Percentiles rank a stretch among this genome's conserved stretches.
phyloP scores from a whole-genome alignment of 179 eudicot species.

The Nepenthes alata region DNA sequence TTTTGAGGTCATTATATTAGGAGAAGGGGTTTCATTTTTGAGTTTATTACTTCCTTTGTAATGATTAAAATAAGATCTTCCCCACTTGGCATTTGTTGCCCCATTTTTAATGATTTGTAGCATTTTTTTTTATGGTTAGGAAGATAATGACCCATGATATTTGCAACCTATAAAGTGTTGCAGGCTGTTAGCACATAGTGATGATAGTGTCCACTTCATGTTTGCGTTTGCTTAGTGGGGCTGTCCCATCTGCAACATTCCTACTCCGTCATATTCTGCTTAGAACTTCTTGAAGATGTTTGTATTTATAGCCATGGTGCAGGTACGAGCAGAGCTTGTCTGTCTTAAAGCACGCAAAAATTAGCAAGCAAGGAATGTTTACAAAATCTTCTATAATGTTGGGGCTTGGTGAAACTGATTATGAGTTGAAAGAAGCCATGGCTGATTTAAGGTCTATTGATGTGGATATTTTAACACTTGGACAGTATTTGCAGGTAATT shows the following conservation, averaged over 20 bases:
- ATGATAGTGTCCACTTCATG: too few species aligned
- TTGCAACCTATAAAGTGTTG: too few species aligned
- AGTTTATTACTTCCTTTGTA: too few species aligned
- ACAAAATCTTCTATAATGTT: conserved; percentile 91
- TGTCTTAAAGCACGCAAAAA: conserved; percentile 78
- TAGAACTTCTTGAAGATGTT: conserved; percentile 5
- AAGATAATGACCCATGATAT: too few species aligned
- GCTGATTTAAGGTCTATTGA: conserved; percentile 75
- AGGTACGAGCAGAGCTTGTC: conserved; percentile 89
- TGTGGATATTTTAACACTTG: conserved; percentile 84
- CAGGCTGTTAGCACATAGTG: too few species aligned
- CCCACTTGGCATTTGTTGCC: too few species aligned
- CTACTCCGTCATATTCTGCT: neutral
- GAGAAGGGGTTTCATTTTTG: too few species aligned
- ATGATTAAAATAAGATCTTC: too few species aligned
- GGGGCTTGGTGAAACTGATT: conserved; percentile 94
- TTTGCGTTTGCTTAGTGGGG: too few species aligned
- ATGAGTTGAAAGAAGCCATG: conserved; percentile 72
- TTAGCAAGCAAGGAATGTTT: conserved; percentile 71
- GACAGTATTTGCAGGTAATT: conserved; percentile 84
- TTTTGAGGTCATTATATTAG: too few species aligned
- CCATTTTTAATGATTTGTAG: too few species aligned
- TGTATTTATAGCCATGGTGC: conserved; percentile 5
- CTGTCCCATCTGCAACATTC: neutral
- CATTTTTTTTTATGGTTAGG: too few species aligned